phyloP scores from a whole-genome alignment of 2,329 filamentous ascomycete species.

The Aspergillus quadricinctus region DNA sequence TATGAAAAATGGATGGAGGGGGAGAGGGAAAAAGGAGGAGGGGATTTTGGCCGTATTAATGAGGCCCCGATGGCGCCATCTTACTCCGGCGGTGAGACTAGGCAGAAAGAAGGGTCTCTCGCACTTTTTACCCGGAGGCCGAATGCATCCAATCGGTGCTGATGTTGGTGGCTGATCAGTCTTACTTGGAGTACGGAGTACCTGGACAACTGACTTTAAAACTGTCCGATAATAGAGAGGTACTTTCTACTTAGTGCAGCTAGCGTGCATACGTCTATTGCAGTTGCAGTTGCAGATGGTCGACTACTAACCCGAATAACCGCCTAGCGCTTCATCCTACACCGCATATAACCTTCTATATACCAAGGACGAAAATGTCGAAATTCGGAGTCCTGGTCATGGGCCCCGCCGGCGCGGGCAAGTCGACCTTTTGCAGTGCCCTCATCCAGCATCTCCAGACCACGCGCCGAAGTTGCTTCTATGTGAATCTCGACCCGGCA shows the following conservation, averaged over 20 bases:
- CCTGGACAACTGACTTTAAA: too few species aligned
- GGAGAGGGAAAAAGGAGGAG: conserved; percentile 8
- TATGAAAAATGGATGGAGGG: not conserved
- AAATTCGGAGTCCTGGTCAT: conserved; percentile 95
- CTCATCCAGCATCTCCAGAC: conserved; percentile 90
- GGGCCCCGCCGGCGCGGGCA: conserved; percentile 93
- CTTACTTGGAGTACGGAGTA: not conserved
- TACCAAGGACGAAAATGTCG: conserved; percentile 56
- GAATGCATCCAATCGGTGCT: not conserved
- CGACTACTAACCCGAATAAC: not conserved
- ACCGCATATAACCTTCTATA: not conserved
- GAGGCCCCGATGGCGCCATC: conserved; percentile 28
- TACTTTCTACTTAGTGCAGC: not conserved
- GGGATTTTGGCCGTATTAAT: conserved; percentile 12
- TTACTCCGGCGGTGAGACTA: conserved; percentile 19
- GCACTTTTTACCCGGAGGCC: not conserved
- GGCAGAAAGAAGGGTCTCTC: conserved; percentile 14
- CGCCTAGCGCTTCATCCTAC: not conserved
- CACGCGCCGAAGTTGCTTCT: conserved; percentile 90
- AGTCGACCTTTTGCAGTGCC: conserved; percentile 92
- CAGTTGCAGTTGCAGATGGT: not conserved
- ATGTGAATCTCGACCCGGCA: conserved; percentile 96
- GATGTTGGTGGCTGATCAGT: not conserved
- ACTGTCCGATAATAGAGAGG: not conserved
- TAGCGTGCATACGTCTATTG: not conserved